Evolutionary conservation across 345 rosid species (phyloP), one percentile per base, ranked within the genome.

Genomic region (Populus deltoides): DNA sequence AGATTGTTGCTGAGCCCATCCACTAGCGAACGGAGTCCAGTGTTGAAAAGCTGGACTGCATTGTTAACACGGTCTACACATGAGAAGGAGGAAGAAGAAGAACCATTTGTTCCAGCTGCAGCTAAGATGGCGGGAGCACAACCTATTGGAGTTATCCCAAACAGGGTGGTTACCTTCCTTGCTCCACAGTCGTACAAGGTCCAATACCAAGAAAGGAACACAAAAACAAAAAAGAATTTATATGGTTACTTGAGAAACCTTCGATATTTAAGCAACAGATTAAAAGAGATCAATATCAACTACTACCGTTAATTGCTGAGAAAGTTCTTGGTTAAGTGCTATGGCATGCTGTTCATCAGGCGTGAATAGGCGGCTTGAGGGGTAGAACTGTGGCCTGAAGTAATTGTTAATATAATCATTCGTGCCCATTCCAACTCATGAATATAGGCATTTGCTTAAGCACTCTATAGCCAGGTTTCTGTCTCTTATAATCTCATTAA

Each of bases 111-210:
- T 24, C 86, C 87, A 1, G 66, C 66, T 1, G 66, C 71, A 0
- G 74, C 81, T 3, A 68, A 39, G 49, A 76, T 78, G 20, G 75
- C 69, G 3, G 88, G 92, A 35, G 84, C 66, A 38, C 91, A 87
- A 1, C 90, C 92, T 13, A 83, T 70, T 41, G 66, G 71, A 51
- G 82, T 76, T 16, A 87, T 12, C 17, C 86, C 86, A 65, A 89
- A 85, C 51, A 88, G 1, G 0, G 86, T 87, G 36, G 36, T 33
- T 22, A 88, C 72, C 73, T 79, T 85, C 77, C 88, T 82, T 73
- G 82, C 87, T 73, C 87, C 87, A 11, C 15, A 6, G 3, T 51
- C 31, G 63, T 81, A 57, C 67, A 84, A 45, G 27, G 24, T 59
- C 86, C 81, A 27, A 4, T 9, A 31, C 29, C 36, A 2, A 18